Evolutionary conservation across 2,329 filamentous ascomycete species (phyloP).

Genomic region (Lecanosticta acicola): DNA sequence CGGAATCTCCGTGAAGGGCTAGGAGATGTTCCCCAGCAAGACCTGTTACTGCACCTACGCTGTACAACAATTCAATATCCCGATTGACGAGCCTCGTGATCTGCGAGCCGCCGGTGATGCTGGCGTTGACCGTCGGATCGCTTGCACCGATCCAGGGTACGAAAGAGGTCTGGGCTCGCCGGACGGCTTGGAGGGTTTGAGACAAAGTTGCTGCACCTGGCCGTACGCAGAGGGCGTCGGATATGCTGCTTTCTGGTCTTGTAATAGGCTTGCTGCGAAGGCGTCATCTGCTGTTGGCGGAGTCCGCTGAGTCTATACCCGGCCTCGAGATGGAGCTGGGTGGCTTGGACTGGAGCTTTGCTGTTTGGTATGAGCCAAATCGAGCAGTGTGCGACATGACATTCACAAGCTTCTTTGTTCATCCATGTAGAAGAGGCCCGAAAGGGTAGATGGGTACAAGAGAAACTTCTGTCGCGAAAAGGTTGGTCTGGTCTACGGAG

Average conservation of each 20-base stretch:
- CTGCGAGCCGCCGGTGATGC: slow-evolving; percentile 1
- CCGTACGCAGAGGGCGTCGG: slow-evolving; percentile 6
- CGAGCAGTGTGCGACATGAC: too few species aligned
- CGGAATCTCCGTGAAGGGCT: neutral
- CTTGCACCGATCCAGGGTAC: slow-evolving; percentile 8
- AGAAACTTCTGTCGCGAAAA: too few species aligned
- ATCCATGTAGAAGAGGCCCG: too few species aligned
- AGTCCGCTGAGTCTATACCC: too few species aligned
- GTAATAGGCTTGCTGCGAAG: slow-evolving; percentile 7
- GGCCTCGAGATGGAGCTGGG: too few species aligned
- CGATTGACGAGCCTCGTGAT: slow-evolving; percentile 6
- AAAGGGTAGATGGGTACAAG: too few species aligned
- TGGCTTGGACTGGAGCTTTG: too few species aligned
- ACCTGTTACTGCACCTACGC: slow-evolving; percentile 1
- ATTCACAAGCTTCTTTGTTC: too few species aligned
- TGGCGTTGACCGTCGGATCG: slow-evolving; percentile 1
- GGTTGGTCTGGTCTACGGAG: too few species aligned
- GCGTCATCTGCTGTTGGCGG: slow-evolving; percentile 10
- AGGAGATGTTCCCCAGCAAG: neutral
- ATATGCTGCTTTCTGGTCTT: slow-evolving; percentile 3
- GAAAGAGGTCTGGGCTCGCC: slow-evolving; percentile 2
- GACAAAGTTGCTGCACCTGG: slow-evolving; percentile 3
- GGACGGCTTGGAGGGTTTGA: too few species aligned
- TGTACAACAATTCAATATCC: slow-evolving; percentile 2
- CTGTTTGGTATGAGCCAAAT: too few species aligned